Base-by-base conservation (phyloP, 352 stramenopile species). In the Thraustochytrium striatum region DNA sequence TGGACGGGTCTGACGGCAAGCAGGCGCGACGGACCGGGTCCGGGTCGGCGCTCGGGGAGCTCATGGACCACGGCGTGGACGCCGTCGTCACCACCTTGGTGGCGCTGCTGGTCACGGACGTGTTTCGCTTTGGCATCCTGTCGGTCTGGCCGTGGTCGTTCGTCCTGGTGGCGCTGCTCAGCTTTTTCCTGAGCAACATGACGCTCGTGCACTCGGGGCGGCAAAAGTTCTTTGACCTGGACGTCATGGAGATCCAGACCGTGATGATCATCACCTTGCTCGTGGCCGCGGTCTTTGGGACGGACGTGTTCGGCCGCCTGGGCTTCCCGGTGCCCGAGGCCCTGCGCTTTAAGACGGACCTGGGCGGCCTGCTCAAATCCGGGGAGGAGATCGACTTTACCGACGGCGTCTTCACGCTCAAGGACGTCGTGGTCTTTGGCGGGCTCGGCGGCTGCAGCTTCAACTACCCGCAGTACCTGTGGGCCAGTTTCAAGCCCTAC, bases 1-100 rank as follows among this genome's bases (percentile, higher is more conserved):
- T 99, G 28, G 96, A 99, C 82, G 97, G 97, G 44, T 95, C 99
- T 82, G 96, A 99, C 84, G 96, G 96, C 61, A 99, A 99, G 87
- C 95, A 99, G 86, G 95, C 96, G 43, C 90, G 96, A 13, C 91
- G 92, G 79, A 99, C 95, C 25, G 87, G 87, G 50, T 91, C 88
- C 25, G 96, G 88, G 5, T 98, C 93, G 44, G 93, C 96, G 8
- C 85, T 99, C 32, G 96, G 96, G 1, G 89, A 99, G 83, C 86
- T 99, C 55, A 99, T 99, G 83, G 96, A 99, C 86, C 96, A 99
- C 87, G 96, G 92, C 72, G 69, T 53, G 16, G 78, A 82, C 78
- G 65, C 78, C 19, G 25, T 81, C 2, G 47, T 79, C 19, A 75
- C 69, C 7, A 47, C 61, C 1, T 35, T 82, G 3, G 47, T 82